Conservation (phyloP, 2,329 filamentous ascomycete genomes). For the Podosphaera fusca region DNA sequence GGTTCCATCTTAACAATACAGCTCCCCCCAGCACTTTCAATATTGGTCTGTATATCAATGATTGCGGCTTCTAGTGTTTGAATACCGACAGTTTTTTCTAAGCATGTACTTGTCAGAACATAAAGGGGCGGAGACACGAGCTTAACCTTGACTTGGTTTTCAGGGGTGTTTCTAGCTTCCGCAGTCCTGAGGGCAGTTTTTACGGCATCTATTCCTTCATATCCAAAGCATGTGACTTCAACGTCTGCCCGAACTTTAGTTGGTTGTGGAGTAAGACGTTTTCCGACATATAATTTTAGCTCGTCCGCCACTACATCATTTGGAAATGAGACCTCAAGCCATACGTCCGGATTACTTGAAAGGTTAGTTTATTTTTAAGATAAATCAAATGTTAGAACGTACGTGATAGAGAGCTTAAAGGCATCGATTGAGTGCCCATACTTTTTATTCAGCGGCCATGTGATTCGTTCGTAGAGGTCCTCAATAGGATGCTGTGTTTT, state of each 20-base stretch:
- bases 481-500: conserved; percentile 92
- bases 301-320: conserved; percentile 70
- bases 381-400: conserved; percentile 16
- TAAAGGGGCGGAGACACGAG: conserved; percentile 95
- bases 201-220: conserved; percentile 95
- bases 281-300: conserved; percentile 84
- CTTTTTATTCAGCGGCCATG: conserved; percentile 94
- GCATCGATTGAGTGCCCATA: conserved; percentile 93
- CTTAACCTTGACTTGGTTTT: conserved; percentile 93
- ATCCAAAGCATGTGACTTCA: conserved; percentile 84
- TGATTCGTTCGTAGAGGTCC: conserved; percentile 78
- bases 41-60: conserved; percentile 60
- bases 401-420: conserved; percentile 98
- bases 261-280: conserved; percentile 91
- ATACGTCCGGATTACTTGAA: conserved; percentile 75
- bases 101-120: conserved; percentile 81
- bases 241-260: conserved; percentile 97
- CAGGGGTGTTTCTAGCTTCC: conserved; percentile 75
- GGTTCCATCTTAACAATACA: conserved; percentile 93
- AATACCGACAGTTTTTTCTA: conserved; percentile 82
- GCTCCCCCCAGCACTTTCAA: conserved; percentile 53
- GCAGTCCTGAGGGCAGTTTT: conserved; percentile 80
- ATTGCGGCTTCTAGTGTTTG: conserved; percentile 72
- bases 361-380: conserved; percentile 5
- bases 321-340: conserved; percentile 79